Evolutionary conservation across 176 grass and related monocot genomes (phyloP), one percentile per base, ranked within the genome.

Genomic region (Metroxylon sagu): DNA sequence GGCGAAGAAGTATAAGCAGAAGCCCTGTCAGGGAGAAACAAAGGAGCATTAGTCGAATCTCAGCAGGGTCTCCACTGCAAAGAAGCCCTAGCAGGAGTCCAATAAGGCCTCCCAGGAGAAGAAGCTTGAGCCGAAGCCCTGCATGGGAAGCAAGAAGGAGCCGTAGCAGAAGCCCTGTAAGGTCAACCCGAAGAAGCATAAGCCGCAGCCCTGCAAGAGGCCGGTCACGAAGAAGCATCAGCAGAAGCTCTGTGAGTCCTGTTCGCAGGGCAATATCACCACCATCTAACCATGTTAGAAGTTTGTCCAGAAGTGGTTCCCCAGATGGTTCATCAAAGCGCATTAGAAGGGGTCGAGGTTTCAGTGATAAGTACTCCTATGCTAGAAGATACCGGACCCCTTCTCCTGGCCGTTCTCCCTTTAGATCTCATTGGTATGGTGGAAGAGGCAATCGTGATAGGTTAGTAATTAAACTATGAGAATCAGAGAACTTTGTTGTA

Each of bases 331-430:
- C 85, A 48, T 81, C 92, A 28, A 97, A 97, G 64, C 88, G 84
- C 29, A 73, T 89, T 71, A 89, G 85, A 72, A 74, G 94, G 28
- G 88, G 94, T 25, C 70, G 94, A 19, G 94, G 88, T 58, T 98
- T 98, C 65, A 98, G 84, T 67, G 81, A 89, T 62, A 74, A 85
- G 18, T 98, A 92, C 60, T 89, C 94, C 14, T 98, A 80, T 79
- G 94, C 94, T 78, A 98, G 94, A 65, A 79, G 86, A 76, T 98
- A 98, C 60, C 76, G 85, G 4, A 92, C 94, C 29, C 94, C 88
- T 70, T 85, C 88, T 71, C 76, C 76, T 64, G 88, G 92, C 74
- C 84, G 77, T 56, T 79, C 80, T 26, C 74, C 80, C 56, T 18
- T 83, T 51, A 77, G 80, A 51, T 62, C 70, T n/a, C 60, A 79